Percentiles rank a stretch among this genome's conserved stretches.
Conservation (phyloP, 2,329 filamentous ascomycete species). For the Graphilbum sp. region DNA sequence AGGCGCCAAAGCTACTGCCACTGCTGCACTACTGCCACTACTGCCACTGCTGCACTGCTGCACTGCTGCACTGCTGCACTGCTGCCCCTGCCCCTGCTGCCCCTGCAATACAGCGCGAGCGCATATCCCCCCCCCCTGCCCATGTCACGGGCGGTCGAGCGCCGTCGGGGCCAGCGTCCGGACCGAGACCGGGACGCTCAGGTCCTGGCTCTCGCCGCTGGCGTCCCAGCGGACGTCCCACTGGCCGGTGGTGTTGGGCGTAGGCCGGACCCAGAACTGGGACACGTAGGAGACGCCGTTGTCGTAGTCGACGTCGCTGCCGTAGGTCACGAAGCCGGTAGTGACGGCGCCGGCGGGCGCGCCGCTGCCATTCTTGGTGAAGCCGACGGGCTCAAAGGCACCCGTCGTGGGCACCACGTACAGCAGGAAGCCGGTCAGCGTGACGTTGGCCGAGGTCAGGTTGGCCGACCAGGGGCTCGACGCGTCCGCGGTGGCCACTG, state of each 20-base stretch:
- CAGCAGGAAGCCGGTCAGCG: not conserved
- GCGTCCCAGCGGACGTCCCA: conserved; percentile 1
- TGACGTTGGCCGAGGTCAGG: not conserved
- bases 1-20: no score
- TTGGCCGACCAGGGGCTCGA: not conserved
- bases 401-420: not conserved
- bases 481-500: not conserved
- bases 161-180: not conserved
- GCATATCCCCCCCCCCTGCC: no score
- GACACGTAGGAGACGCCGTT: not conserved
- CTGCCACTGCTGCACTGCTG: no score
- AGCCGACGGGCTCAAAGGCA: not conserved
- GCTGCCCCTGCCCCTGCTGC: no score
- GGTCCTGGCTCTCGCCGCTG: not conserved
- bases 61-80: no score
- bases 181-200: not conserved
- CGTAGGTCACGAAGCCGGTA: not conserved
- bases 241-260: no score
- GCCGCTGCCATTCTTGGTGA: not conserved
- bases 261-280: not conserved
- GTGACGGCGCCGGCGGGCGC: not conserved
- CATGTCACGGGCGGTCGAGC: no score
- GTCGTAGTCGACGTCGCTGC: not conserved
- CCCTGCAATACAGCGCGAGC: no score
- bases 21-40: no score